A percentile compares a stretch with the other conserved stretches of the same genome.
Conservation (phyloP, 129 eudicot species). For the Sambucus nigra region DNA sequence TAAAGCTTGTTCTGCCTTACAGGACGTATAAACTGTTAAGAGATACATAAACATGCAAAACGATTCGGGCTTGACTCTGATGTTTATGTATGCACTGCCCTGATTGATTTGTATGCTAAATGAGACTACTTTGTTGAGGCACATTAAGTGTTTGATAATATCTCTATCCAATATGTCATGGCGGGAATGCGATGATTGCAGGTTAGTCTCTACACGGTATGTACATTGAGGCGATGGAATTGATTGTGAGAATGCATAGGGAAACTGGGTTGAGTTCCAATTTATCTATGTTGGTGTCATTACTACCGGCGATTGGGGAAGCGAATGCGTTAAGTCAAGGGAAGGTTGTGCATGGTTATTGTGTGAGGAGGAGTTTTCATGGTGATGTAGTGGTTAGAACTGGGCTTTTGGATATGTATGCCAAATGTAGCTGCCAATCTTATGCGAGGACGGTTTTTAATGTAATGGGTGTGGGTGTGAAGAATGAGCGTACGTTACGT, state of each 20-base stretch:
- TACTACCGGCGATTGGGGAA: conserved; percentile 70
- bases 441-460: conserved; percentile 53
- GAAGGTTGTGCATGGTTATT: conserved; percentile 64
- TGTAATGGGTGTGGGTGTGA: conserved; percentile 33
- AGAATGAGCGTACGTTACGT: conserved; percentile 62
- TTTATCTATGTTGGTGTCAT: conserved; percentile 56
- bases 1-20: conserved; percentile 67
- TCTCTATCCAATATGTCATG: conserved; percentile 60
- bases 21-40: conserved; percentile 40
- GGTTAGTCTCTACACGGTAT: conserved; percentile 60
- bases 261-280: conserved; percentile 46
- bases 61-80: conserved; percentile 42
- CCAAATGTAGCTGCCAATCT: conserved; percentile 52
- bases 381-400: conserved; percentile 67
- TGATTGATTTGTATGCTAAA: conserved; percentile 73
- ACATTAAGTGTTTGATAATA: conserved; percentile 41
- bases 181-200: conserved; percentile 88
- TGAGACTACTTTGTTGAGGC: conserved; percentile 66
- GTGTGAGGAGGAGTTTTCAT: conserved; percentile 46
- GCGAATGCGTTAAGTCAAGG: conserved; percentile 37
- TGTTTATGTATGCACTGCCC: conserved; percentile 58
- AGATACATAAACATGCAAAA: conserved; percentile 47
- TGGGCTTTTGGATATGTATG: conserved; percentile 81
- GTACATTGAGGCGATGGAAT: conserved; percentile 27
- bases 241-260: conserved; percentile 62